These are phyloP conservation scores for Calocybe indica DNA, from an alignment of 768 basidiomycete genomes.

Conservation along the genomic window DNA sequence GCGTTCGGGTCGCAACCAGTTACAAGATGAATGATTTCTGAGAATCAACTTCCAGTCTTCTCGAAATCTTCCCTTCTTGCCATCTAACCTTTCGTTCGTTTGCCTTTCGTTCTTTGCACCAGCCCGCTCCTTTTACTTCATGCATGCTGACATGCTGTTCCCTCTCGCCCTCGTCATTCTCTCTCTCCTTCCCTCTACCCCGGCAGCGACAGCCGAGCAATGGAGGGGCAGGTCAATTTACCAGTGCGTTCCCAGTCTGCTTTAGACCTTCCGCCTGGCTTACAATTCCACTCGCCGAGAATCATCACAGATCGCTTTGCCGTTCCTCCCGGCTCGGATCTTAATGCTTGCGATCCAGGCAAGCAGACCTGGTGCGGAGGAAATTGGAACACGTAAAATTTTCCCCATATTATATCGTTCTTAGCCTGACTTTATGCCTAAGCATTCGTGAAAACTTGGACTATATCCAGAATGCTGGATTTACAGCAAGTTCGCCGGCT, in stretches of 20 bases:
- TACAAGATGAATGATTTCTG: no score
- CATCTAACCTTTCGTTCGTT: no score
- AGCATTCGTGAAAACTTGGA: constrained; percentile 72
- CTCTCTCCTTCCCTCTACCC: constrained; percentile 20
- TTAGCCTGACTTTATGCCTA: neutral
- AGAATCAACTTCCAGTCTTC: no score
- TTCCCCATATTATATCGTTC: neutral
- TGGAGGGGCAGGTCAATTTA: constrained; percentile 79
- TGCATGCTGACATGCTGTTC: constrained; percentile 17
- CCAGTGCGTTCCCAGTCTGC: constrained; percentile 40
- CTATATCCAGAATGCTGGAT: constrained; percentile 79
- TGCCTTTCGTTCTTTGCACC: no score
- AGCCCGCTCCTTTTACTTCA: constrained; percentile 4
- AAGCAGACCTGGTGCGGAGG: constrained; percentile 80
- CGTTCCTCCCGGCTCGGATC: constrained; percentile 47
- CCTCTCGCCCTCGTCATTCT: constrained; percentile 18
- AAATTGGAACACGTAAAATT: constrained; percentile 66
- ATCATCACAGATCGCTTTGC: constrained; percentile 76
- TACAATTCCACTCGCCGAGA: constrained; percentile 22
- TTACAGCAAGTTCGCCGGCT: constrained; percentile 56
- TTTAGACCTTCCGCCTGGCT: neutral
- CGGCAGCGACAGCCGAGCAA: constrained; percentile 62
- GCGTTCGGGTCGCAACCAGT: no score
- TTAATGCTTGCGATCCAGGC: constrained; percentile 48
- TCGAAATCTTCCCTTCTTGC: no score